phyloP scores from a whole-genome alignment of 306 rosid genomes.

The Abrus pulchellus region DNA sequence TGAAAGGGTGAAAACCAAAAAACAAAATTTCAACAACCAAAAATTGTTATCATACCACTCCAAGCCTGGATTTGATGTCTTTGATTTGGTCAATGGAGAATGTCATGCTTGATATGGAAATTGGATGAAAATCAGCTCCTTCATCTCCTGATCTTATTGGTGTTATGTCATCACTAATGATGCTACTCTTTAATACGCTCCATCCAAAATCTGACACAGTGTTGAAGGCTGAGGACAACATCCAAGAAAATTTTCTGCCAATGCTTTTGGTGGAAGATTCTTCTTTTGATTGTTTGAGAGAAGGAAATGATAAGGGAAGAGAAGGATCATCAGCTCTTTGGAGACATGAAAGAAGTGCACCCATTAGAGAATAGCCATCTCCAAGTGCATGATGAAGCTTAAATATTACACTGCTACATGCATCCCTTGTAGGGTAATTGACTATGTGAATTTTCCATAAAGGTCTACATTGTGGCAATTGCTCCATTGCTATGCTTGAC shows the following conservation, averaged over 20 bases:
- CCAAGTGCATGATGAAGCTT: constrained; percentile 75
- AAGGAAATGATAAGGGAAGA: constrained; percentile 69
- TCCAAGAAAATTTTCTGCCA: constrained; percentile 1
- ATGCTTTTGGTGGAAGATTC: background rate
- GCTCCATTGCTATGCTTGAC: constrained; percentile 51
- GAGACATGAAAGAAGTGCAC: constrained; percentile 68
- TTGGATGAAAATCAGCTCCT: constrained; percentile 50
- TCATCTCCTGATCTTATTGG: constrained; percentile 62
- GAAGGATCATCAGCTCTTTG: constrained; percentile 62
- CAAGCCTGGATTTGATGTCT: constrained; percentile 61
- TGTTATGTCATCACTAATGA: constrained; percentile 60
- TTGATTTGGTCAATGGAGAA: constrained; percentile 64
- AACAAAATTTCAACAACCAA: background rate
- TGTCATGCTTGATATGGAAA: constrained; percentile 47
- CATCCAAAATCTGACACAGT: constrained; percentile 57
- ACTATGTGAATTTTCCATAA: constrained; percentile 67
- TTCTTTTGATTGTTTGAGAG: constrained; percentile 29
- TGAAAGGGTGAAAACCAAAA: background rate
- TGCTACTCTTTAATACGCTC: constrained; percentile 54
- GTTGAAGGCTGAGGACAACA: constrained; percentile 46
- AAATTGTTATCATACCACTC: constrained; percentile 56
- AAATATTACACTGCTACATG: constrained; percentile 53
- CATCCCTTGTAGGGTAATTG: constrained; percentile 58
- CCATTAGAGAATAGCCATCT: constrained; percentile 75
- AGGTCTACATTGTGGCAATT: constrained; percentile 53